phyloP scores from a whole-genome alignment of 495 filamentous ascomycete species.

The Chaetomium tenue region DNA sequence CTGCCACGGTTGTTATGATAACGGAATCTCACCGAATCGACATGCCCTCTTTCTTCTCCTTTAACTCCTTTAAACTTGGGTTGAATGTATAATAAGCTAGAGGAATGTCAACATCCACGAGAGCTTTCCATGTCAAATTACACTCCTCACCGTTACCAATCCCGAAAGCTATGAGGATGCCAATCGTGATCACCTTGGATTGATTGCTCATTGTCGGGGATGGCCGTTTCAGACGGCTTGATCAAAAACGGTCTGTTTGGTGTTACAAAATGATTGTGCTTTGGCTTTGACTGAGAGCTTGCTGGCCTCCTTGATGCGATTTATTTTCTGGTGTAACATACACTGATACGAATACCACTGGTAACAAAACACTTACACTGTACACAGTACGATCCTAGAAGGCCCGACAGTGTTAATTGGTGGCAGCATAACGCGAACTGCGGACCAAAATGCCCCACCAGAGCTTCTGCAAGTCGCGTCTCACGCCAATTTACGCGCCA shows the following conservation, averaged over 20 bases:
- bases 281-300: not conserved
- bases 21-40: conserved; percentile 19
- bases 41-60: conserved; percentile 30
- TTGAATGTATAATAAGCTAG: conserved; percentile 48
- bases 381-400: not conserved
- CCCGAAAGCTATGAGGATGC: conserved; percentile 26
- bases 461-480: conserved; percentile 29
- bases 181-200: conserved; percentile 28
- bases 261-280: not conserved
- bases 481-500: conserved; percentile 23
- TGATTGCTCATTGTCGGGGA: conserved; percentile 21
- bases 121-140: too few relatives aligned
- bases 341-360: not conserved
- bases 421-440: not conserved
- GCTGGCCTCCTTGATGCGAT: not conserved
- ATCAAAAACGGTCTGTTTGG: not conserved
- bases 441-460: conserved; percentile 28
- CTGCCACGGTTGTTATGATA: not conserved
- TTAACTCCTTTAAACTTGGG: conserved; percentile 41
- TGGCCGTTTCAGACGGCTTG: not conserved
- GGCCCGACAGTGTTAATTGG: conserved; percentile 14
- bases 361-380: not conserved
- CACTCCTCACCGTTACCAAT: conserved; percentile 32
- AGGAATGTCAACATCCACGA: not conserved
- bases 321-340: not conserved